Percentiles rank a stretch among this genome's conserved stretches.
Evolutionary conservation across 225 moss, liverwort and hornwort species (phyloP).

Genomic region (Neckera pumila): DNA sequence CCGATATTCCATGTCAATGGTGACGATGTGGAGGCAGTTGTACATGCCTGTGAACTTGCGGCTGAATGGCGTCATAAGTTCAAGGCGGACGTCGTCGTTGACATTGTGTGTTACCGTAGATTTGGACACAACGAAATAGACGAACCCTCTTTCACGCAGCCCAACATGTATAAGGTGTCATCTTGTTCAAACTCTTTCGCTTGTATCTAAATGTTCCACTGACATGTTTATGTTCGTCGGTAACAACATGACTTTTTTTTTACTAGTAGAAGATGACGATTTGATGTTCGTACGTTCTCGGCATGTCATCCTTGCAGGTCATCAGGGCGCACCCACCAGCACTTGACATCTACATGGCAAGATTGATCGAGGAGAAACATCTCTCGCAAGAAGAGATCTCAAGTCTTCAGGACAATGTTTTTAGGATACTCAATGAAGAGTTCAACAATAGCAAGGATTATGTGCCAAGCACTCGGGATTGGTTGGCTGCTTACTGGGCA

Average conservation of each 20-base stretch:
- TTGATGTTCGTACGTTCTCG: neutral
- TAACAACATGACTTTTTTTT: neutral
- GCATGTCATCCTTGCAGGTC: constrained; percentile 40
- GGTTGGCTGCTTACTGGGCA: constrained; percentile 95
- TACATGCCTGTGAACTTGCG: constrained; percentile 88
- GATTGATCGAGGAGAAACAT: constrained; percentile 59
- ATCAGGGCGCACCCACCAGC: constrained; percentile 81
- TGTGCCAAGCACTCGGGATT: constrained; percentile 90
- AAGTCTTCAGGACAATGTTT: constrained; percentile 68
- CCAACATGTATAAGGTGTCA: constrained; percentile 89
- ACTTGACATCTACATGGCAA: constrained; percentile 72
- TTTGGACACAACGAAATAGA: constrained; percentile 99
- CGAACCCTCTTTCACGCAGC: constrained; percentile 93
- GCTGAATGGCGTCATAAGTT: constrained; percentile 89
- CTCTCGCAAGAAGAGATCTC: constrained; percentile 56
- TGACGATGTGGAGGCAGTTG: constrained; percentile 97
- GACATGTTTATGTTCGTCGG: neutral
- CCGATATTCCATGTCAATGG: constrained; percentile 98
- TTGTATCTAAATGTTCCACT: neutral
- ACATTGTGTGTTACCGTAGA: constrained; percentile 92
- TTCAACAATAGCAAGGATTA: constrained; percentile 84
- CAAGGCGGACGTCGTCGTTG: constrained; percentile 88
- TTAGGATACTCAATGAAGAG: constrained; percentile 74
- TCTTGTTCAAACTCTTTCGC: neutral
- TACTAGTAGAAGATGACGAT: neutral